Evolutionary conservation across 805 yeast genomes (phyloP).

Genomic region (Kodamaea laetipori): DNA sequence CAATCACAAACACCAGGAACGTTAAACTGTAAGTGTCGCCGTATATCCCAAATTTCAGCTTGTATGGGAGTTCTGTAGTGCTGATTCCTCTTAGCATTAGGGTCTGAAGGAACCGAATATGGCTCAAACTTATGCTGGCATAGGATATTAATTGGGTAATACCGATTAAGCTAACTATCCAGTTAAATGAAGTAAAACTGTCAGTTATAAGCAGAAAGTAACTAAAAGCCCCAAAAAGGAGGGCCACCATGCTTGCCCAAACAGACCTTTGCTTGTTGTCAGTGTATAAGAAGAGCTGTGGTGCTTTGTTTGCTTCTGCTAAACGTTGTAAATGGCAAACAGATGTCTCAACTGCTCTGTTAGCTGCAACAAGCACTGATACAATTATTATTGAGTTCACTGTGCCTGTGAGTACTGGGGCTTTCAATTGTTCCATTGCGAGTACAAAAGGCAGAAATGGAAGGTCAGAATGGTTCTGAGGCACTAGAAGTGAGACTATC

Average conservation of each 20-base stretch:
- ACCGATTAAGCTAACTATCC: not conserved
- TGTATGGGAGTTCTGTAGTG: not conserved
- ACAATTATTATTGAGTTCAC: not conserved
- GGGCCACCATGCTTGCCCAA: not conserved
- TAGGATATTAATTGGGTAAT: not conserved
- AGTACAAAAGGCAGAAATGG: constrained; percentile 1
- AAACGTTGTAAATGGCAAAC: not conserved
- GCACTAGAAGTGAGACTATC: not conserved
- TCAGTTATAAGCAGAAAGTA: not conserved
- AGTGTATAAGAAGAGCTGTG: not conserved
- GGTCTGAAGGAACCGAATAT: constrained; percentile 5
- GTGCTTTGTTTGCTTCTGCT: not conserved
- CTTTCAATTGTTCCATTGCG: not conserved
- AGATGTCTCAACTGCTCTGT: not conserved
- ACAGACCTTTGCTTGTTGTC: not conserved
- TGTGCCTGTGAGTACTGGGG: not conserved
- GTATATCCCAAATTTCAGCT: not conserved
- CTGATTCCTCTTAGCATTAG: constrained; percentile 1
- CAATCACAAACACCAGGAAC: not conserved
- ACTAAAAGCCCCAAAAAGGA: not conserved
- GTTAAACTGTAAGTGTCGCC: constrained; percentile 1
- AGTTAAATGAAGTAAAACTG: not conserved
- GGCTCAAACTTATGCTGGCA: constrained; percentile 1
- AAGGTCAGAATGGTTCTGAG: not conserved
- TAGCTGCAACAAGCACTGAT: not conserved